These are phyloP conservation scores for Ophiostoma pallidulum DNA, from an alignment of 2,329 filamentous ascomycete species.

Conservation along the genomic window DNA sequence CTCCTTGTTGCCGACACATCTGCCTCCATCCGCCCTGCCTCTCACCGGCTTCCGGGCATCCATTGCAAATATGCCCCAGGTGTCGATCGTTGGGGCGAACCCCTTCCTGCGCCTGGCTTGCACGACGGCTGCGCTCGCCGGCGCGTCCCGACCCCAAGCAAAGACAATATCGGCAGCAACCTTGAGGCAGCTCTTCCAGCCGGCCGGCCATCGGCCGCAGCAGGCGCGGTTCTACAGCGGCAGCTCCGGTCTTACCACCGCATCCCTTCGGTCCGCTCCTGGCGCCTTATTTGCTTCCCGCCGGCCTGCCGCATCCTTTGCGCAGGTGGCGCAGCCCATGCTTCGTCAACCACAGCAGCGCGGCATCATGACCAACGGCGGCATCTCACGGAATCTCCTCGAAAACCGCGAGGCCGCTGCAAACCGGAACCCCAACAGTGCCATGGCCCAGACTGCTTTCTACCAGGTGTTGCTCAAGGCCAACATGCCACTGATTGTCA, in stretches of 20 bases:
- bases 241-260: not conserved
- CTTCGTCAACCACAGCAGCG: conserved; percentile 9
- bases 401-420: conserved; percentile 83
- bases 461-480: conserved; percentile 85
- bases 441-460: conserved; percentile 83
- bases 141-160: conserved; percentile 1
- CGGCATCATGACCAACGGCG: conserved; percentile 25
- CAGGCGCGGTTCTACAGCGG: conserved; percentile 12
- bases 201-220: not conserved
- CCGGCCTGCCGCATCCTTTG: conserved; percentile 6
- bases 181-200: conserved; percentile 3
- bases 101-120: conserved; percentile 6
- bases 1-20: not conserved
- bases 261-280: not conserved
- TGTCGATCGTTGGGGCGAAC: conserved; percentile 6
- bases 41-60: conserved; percentile 17
- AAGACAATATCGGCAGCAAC: not conserved
- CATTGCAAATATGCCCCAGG: conserved; percentile 5
- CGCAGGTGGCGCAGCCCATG: conserved; percentile 9
- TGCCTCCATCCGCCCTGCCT: conserved; percentile 21
- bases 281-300: not conserved
- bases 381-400: conserved; percentile 55
- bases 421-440: conserved; percentile 83
- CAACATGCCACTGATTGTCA: conserved; percentile 85
- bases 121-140: not conserved